Conservation (phyloP, 139 green algal species). For the Coccomyxa sp. region DNA sequence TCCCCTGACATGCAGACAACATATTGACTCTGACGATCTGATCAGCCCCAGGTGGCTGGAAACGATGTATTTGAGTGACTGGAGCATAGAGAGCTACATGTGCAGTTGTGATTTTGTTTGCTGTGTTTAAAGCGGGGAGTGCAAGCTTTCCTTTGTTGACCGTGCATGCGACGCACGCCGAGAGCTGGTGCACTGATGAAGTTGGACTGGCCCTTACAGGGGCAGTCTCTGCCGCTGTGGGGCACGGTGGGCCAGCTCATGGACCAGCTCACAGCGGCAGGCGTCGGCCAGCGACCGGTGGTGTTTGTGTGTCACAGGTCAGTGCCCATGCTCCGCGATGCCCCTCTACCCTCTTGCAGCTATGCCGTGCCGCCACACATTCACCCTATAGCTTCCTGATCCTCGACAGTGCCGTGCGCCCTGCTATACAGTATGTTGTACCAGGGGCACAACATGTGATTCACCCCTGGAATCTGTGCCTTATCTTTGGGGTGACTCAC, state of each 20-base stretch:
- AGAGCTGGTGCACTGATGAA: neutral
- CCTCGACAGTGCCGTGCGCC: no score
- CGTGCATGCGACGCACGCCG: neutral
- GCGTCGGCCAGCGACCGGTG: conserved; percentile 70
- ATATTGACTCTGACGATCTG: no score
- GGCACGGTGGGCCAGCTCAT: conserved; percentile 60
- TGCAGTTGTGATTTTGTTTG: neutral
- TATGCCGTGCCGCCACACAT: neutral
- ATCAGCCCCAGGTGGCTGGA: no score
- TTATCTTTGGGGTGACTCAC: no score
- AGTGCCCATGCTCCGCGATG: neutral
- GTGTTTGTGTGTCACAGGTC: conserved; percentile 77
- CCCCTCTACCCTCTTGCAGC: neutral
- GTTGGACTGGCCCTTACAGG: conserved; percentile 28
- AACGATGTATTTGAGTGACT: no score
- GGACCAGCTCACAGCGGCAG: conserved; percentile 63
- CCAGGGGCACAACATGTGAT: no score
- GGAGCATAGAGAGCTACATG: no score
- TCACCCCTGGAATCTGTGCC: no score
- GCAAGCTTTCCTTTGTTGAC: neutral
- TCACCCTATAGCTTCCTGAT: no score
- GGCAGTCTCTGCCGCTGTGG: conserved; percentile 67
- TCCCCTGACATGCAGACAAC: no score
- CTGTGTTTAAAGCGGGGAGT: neutral
- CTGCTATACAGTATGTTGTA: no score